These are phyloP conservation scores for Scheffersomyces insectosa DNA, from an alignment of 1,139 yeast genomes.

Conservation along the genomic window DNA sequence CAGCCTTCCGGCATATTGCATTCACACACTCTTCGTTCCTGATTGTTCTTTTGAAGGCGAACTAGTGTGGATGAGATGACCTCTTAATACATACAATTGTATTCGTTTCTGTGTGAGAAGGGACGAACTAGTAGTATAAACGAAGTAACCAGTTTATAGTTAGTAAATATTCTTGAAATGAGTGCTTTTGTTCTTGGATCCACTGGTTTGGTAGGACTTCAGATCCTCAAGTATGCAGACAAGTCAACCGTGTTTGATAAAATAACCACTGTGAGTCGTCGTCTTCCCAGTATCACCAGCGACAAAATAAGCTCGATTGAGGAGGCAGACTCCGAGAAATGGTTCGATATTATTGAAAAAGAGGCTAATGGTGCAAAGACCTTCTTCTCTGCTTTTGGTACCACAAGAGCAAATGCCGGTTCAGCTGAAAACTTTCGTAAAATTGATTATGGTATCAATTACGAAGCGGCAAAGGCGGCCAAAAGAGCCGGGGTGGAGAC, in stretches of 20 bases:
- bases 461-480: slow-evolving; percentile 67
- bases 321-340: slow-evolving; percentile 39
- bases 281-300: slow-evolving; percentile 22
- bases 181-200: slow-evolving; percentile 51
- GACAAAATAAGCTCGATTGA: slow-evolving; percentile 30
- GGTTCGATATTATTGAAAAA: slow-evolving; percentile 34
- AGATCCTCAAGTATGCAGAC: slow-evolving; percentile 41
- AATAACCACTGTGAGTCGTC: slow-evolving; percentile 50
- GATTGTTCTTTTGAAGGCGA: too few relatives aligned
- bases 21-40: too few relatives aligned
- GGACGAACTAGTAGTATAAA: too few relatives aligned
- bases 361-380: slow-evolving; percentile 22
- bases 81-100: too few relatives aligned
- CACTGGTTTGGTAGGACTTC: slow-evolving; percentile 61
- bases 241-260: slow-evolving; percentile 27
- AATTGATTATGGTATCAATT: slow-evolving; percentile 71
- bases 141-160: too few relatives aligned
- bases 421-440: slow-evolving; percentile 60
- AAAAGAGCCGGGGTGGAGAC: slow-evolving; percentile 64
- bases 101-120: too few relatives aligned
- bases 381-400: slow-evolving; percentile 69
- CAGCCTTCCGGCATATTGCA: too few relatives aligned
- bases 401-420: slow-evolving; percentile 74
- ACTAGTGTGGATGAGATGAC: too few relatives aligned
- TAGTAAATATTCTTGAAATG: slow-evolving; percentile 9